phyloP scores from a whole-genome alignment of 2,329 filamentous ascomycete genomes.

The Purpureocillium takamizusanense region DNA sequence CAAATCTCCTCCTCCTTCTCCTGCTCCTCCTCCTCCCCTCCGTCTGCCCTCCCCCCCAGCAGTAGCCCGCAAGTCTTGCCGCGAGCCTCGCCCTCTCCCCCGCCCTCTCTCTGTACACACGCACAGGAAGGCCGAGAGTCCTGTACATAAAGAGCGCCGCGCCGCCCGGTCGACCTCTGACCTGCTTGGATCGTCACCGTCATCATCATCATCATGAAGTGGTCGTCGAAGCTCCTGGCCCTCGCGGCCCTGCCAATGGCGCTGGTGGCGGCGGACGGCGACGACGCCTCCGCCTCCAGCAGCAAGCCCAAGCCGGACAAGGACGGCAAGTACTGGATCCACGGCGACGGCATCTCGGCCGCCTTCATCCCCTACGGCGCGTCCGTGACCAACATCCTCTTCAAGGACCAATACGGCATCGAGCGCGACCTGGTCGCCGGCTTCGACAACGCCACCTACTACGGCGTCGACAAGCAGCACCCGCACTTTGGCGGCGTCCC shows the following conservation, averaged over 20 bases:
- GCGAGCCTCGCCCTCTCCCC: too few species aligned
- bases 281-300: constrained; percentile 6
- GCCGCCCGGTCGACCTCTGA: too few species aligned
- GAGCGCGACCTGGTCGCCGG: constrained; percentile 64
- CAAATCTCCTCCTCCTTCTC: too few species aligned
- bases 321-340: constrained; percentile 64
- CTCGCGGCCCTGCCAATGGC: constrained; percentile 9
- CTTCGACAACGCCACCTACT: constrained; percentile 69
- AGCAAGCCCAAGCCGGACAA: constrained; percentile 33
- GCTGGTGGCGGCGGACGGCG: constrained; percentile 6
- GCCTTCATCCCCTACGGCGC: constrained; percentile 69
- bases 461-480: constrained; percentile 54
- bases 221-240: constrained; percentile 7
- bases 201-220: constrained; percentile 15
- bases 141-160: too few species aligned
- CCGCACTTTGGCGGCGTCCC: constrained; percentile 66
- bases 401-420: constrained; percentile 60
- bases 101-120: too few species aligned
- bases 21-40: too few species aligned
- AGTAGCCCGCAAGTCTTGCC: too few species aligned
- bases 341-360: constrained; percentile 56
- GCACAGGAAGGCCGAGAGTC: too few species aligned
- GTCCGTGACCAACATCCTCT: constrained; percentile 60
- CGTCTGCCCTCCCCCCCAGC: too few species aligned
- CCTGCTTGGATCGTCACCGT: too few species aligned